These are phyloP conservation scores for Zalaria sp. DNA, from an alignment of 2,329 filamentous ascomycete genomes.

Conservation along the genomic window DNA sequence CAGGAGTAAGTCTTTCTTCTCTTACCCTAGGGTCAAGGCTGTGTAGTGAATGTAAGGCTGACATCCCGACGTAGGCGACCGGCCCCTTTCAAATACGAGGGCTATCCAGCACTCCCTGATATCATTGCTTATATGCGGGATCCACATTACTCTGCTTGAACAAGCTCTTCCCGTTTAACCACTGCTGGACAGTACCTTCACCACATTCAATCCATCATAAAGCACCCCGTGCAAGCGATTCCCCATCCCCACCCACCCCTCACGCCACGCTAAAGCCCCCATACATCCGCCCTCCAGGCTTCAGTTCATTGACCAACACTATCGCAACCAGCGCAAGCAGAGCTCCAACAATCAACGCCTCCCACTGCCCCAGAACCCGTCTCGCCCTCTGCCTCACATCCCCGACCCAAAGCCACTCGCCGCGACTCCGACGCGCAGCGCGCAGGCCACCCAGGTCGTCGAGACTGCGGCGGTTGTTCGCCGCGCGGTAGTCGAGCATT, in stretches of 20 bases:
- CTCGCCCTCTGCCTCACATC: conserved; percentile 15
- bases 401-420: conserved; percentile 33
- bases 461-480: conserved; percentile 41
- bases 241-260: no score
- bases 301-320: not conserved
- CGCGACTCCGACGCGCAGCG: conserved; percentile 35
- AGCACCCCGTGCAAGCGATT: no score
- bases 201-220: no score
- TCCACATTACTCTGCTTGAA: conserved; percentile 67
- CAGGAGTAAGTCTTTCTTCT: no score
- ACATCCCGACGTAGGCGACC: no score
- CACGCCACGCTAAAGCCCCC: no score
- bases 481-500: conserved; percentile 40
- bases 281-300: no score
- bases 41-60: no score
- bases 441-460: conserved; percentile 46
- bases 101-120: no score
- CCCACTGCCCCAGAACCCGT: conserved; percentile 11
- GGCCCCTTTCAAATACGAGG: no score
- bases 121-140: conserved; percentile 24
- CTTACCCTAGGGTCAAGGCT: no score
- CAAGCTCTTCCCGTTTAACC: conserved; percentile 85
- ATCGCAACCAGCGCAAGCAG: conserved; percentile 7
- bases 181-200: conserved; percentile 39
- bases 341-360: conserved; percentile 11